phyloP scores from a whole-genome alignment of 257 asterid species.

The Forsythia viridissima region DNA sequence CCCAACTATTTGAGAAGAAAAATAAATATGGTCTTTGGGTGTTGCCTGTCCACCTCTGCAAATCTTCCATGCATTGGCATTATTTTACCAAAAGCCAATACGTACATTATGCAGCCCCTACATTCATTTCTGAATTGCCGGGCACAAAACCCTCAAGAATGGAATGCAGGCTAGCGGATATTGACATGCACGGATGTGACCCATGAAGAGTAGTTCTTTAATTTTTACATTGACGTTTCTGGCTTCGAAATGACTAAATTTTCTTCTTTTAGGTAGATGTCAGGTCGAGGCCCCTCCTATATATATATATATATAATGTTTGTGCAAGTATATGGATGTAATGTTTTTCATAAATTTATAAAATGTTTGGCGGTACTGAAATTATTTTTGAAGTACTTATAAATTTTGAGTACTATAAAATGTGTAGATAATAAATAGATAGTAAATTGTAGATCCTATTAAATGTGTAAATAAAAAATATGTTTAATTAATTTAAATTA shows the following conservation, averaged over 20 bases:
- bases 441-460: too few species aligned
- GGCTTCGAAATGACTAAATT: too few species aligned
- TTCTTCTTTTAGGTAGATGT: neutral
- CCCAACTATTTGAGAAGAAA: neutral
- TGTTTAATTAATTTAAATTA: neutral
- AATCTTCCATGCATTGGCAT: constrained; percentile 16
- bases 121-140: too few species aligned
- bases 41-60: constrained; percentile 24
- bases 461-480: too few species aligned
- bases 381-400: neutral
- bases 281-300: constrained; percentile 7
- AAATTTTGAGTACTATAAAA: neutral
- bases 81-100: neutral
- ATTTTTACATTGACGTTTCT: too few species aligned
- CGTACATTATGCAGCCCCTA: too few species aligned
- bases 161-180: constrained; percentile 1
- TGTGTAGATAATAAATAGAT: neutral
- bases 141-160: neutral
- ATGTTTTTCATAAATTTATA: neutral
- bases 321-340: constrained; percentile 17
- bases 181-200: constrained; percentile 32
- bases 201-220: neutral
- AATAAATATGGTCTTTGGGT: neutral
- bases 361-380: neutral
- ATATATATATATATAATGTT: constrained; percentile 24